phyloP scores from a whole-genome alignment of 164 flowering plant genomes.

The Berberis vulgaris region DNA sequence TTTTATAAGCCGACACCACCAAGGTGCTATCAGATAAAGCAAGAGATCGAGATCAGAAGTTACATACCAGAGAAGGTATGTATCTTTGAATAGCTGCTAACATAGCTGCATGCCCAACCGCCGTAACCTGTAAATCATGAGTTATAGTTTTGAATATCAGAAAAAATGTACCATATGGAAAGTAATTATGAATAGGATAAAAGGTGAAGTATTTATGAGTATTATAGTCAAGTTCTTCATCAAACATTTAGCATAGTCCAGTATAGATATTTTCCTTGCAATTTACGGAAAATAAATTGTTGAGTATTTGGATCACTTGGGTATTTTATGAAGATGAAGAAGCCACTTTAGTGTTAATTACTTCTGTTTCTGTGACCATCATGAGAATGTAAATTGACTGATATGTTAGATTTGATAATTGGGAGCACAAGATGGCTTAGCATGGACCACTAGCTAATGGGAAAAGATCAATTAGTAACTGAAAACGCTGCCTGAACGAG shows the following conservation, averaged over 20 bases:
- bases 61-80: constrained; percentile 59
- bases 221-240: no score
- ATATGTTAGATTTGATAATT: no score
- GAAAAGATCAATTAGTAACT: neutral
- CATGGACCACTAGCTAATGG: neutral
- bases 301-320: no score
- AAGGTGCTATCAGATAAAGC: neutral
- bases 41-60: neutral
- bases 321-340: no score
- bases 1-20: neutral
- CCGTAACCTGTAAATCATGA: constrained; percentile 63
- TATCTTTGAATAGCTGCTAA: constrained; percentile 92
- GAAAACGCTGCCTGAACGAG: neutral
- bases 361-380: no score
- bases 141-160: neutral
- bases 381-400: no score
- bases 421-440: neutral
- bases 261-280: no score
- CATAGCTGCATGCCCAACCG: constrained; percentile 97
- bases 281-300: no score
- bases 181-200: neutral
- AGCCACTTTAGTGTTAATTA: no score
- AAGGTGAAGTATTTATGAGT: no score
- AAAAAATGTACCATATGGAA: neutral
- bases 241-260: neutral